Evolutionary conservation across 257 asterid genomes (phyloP).

Genomic region (Catharanthus roseus): DNA sequence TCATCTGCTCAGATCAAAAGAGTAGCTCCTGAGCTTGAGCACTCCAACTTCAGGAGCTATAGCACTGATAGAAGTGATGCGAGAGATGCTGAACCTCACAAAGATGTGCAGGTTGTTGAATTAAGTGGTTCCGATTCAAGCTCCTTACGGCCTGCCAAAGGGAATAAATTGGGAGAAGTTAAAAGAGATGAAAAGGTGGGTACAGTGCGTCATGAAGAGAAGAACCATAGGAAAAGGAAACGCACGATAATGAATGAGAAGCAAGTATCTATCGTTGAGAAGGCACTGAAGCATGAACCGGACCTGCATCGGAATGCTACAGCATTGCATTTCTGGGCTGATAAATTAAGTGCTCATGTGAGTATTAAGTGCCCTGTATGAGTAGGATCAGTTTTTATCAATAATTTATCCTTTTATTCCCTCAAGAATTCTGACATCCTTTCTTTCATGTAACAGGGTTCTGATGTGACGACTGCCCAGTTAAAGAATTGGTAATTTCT

Average conservation of each 20-base stretch:
- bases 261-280: conserved; percentile 71
- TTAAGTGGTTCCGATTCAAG: conserved; percentile 84
- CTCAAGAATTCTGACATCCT: conserved; percentile 9
- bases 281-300: conserved; percentile 74
- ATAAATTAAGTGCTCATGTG: conserved; percentile 68
- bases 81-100: conserved; percentile 42
- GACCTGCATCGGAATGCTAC: conserved; percentile 83
- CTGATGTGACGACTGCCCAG: conserved; percentile 89
- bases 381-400: background rate
- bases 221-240: conserved; percentile 82
- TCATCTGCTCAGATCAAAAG: conserved; percentile 33
- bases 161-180: conserved; percentile 42
- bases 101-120: conserved; percentile 52
- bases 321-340: conserved; percentile 63
- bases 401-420: conserved; percentile 14
- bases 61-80: conserved; percentile 23
- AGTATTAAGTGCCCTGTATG: conserved; percentile 24
- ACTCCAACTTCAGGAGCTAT: conserved; percentile 28
- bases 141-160: conserved; percentile 53
- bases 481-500: conserved; percentile 80
- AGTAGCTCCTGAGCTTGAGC: conserved; percentile 31
- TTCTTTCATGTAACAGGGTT: conserved; percentile 53
- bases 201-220: conserved; percentile 60
- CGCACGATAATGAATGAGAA: conserved; percentile 85
- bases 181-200: conserved; percentile 62